Conservation (phyloP, 768 basidiomycete genomes). For the Podaxis sp. region DNA sequence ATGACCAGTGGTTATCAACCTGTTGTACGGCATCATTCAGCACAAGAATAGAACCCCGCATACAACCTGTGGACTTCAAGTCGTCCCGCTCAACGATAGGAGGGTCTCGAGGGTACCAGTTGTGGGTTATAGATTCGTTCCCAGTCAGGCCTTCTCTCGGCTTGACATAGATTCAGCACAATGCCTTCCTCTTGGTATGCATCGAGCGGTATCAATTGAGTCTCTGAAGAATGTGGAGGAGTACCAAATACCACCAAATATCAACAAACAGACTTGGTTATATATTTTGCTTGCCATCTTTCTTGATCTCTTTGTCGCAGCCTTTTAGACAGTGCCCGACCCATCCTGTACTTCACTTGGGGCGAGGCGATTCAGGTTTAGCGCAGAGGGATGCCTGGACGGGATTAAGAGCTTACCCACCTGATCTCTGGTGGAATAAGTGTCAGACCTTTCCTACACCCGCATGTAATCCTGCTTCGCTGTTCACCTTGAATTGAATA, state of each 20-base stretch:
- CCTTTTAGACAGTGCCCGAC: conserved; percentile 77
- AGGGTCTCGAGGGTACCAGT: too few species aligned
- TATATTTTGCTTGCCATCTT: not conserved
- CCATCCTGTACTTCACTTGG: conserved; percentile 33
- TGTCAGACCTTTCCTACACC: conserved; percentile 70
- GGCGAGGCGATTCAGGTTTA: conserved; percentile 69
- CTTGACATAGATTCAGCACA: too few species aligned
- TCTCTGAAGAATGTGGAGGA: not conserved
- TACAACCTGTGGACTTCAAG: too few species aligned
- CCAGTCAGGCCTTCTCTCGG: too few species aligned
- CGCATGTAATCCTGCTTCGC: not conserved
- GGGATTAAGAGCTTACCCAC: conserved; percentile 64
- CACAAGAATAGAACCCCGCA: too few species aligned
- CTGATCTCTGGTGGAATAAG: conserved; percentile 50
- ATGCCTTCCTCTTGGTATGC: too few species aligned
- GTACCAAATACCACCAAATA: conserved; percentile 6
- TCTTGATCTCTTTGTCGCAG: conserved; percentile 39
- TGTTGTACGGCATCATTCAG: too few species aligned
- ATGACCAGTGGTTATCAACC: not conserved
- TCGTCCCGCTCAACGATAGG: too few species aligned
- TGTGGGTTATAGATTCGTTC: too few species aligned
- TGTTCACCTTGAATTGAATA: not conserved
- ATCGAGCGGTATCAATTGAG: too few species aligned
- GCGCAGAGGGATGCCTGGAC: conserved; percentile 58
- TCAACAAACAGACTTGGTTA: not conserved